phyloP scores from a whole-genome alignment of 2,329 filamentous ascomycete genomes.

The Hypocreales sp. region DNA sequence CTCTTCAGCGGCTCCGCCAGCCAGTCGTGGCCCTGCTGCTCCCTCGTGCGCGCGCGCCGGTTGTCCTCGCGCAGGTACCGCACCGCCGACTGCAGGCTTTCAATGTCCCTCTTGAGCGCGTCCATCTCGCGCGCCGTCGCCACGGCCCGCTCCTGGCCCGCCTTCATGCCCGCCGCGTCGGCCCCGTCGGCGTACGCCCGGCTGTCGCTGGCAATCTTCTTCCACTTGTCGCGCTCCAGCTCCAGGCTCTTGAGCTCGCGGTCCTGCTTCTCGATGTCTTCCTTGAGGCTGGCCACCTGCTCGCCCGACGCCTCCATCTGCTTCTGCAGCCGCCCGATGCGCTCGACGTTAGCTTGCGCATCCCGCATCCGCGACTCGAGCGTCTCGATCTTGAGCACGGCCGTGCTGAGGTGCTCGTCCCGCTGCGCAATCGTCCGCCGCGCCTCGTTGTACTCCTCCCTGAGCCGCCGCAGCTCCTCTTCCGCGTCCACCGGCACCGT shows the following conservation, averaged over 20 bases:
- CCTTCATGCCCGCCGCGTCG: conserved; percentile 35
- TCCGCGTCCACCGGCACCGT: conserved; percentile 68
- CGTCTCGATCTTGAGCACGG: conserved; percentile 84
- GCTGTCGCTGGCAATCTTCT: conserved; percentile 51
- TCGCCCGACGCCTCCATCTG: conserved; percentile 37
- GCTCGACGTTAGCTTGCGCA: conserved; percentile 59
- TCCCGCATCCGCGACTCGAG: conserved; percentile 79
- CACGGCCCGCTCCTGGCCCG: conserved; percentile 50
- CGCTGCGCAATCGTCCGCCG: conserved; percentile 55
- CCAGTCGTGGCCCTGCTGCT: conserved; percentile 45
- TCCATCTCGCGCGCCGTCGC: conserved; percentile 61
- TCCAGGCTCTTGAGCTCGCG: conserved; percentile 50
- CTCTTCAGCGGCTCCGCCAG: conserved; percentile 41
- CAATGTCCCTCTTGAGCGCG: conserved; percentile 52
- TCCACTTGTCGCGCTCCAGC: conserved; percentile 53
- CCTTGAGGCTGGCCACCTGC: conserved; percentile 36
- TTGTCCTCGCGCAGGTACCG: conserved; percentile 55
- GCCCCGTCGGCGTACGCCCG: conserved; percentile 36
- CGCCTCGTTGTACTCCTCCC: conserved; percentile 65
- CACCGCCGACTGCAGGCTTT: conserved; percentile 46
- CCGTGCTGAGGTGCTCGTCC: conserved; percentile 73
- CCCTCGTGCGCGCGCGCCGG: conserved; percentile 40
- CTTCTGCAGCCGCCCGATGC: conserved; percentile 49
- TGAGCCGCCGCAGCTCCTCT: conserved; percentile 66
- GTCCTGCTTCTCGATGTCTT: conserved; percentile 52